A percentile compares a stretch with the other conserved stretches of the same genome.
These are phyloP conservation scores for Mycena vulgaris DNA, from an alignment of 768 basidiomycete genomes.

Conservation along the genomic window DNA sequence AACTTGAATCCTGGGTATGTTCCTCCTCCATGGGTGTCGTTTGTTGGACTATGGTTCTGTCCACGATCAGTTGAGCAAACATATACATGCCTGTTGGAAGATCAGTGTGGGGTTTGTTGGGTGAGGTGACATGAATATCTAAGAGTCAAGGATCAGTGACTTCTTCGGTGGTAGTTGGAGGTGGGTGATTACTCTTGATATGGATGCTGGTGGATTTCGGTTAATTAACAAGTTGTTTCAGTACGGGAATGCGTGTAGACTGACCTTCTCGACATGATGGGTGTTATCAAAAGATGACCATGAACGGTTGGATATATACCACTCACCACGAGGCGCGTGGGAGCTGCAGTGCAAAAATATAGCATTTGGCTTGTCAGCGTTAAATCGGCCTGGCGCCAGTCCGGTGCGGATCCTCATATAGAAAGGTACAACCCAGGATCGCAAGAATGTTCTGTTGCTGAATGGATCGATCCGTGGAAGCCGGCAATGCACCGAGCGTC, in stretches of 20 bases:
- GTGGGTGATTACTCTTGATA: not conserved
- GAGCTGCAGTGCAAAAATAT: not conserved
- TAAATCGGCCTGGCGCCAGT: no score
- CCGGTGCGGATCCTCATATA: no score
- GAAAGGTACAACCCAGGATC: no score
- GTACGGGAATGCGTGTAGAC: not conserved
- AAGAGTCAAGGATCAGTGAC: not conserved
- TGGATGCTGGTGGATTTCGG: not conserved
- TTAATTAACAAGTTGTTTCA: not conserved
- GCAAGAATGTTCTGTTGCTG: no score
- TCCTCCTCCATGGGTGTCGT: no score
- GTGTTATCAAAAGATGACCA: constrained; percentile 1
- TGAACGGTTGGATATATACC: not conserved
- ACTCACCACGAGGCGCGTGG: not conserved
- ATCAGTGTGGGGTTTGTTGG: not conserved
- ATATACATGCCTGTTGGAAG: no score
- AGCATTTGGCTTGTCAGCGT: no score
- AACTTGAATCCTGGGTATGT: no score
- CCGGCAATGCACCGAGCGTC: no score
- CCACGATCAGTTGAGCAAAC: no score
- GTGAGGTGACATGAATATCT: not conserved
- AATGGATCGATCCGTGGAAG: no score
- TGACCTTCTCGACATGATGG: constrained; percentile 7
- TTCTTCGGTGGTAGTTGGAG: not conserved
- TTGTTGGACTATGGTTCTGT: no score